A percentile compares a stretch with the other conserved stretches of the same genome.
Conservation (phyloP, 2,329 filamentous ascomycete genomes). For the Pyricularia sp. region DNA sequence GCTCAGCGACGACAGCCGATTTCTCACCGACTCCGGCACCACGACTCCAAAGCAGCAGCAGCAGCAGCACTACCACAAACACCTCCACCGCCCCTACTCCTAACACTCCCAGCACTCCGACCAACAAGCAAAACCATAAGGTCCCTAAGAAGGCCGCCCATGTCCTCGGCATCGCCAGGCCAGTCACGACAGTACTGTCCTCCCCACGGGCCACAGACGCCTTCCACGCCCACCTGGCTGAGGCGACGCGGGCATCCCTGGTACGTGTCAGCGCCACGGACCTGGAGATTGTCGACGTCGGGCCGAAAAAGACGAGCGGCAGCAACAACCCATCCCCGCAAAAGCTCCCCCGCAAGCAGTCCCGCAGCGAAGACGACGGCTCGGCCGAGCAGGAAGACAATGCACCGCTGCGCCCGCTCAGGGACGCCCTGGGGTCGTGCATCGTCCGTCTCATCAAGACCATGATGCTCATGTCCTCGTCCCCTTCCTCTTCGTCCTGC, state of each 20-base stretch:
- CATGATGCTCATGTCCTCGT: slow-evolving; percentile 18
- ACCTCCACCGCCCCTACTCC: neutral
- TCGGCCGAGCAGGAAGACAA: neutral
- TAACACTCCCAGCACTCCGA: neutral
- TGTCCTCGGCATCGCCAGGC: slow-evolving; percentile 34
- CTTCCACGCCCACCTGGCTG: neutral
- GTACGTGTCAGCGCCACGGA: slow-evolving; percentile 1
- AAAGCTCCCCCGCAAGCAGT: neutral
- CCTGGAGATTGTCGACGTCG: neutral
- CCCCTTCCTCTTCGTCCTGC: neutral
- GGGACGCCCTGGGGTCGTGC: slow-evolving; percentile 39
- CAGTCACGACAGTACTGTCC: slow-evolving; percentile 9
- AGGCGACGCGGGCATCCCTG: neutral
- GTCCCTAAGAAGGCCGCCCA: slow-evolving; percentile 44
- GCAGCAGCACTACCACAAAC: neutral
- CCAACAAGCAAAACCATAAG: slow-evolving; percentile 14
- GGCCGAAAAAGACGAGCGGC: neutral
- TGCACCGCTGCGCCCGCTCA: slow-evolving; percentile 30
- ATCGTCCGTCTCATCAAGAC: slow-evolving; percentile 41
- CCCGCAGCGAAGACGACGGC: neutral
- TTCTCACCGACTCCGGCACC: neutral
- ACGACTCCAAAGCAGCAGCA: neutral
- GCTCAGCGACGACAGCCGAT: slow-evolving; percentile 8
- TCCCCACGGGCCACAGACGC: neutral
- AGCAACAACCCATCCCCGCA: neutral